Base-by-base conservation (phyloP, 371 early-diverging fungal species). In the Rhizopus delemar region DNA sequence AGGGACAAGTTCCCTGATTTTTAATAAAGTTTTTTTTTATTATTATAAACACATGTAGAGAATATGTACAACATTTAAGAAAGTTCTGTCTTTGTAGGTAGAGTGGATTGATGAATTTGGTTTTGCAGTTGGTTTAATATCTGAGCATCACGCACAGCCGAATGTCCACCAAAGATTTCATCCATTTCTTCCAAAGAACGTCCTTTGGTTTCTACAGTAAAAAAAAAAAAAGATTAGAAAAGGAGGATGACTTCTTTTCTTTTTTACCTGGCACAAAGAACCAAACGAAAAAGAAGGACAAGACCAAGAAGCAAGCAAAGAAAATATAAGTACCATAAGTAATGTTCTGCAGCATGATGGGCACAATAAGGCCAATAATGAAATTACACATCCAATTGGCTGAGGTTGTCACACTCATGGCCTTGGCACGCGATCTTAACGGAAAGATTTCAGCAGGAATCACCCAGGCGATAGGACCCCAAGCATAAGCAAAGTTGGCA, bases 381-480 rank as follows among this genome's bases (percentile, higher is more conserved):
- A 87, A 87, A 79, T 92, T 94, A 74, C 79, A 83, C 61, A 84
- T 75, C 94, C 94, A 96, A 84, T 96, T 95, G 66, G 92, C 77
- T 13, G 93, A 86, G n/a, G 95, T 94, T 39, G 92, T 86, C 16
- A 93, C 64, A 51, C 89, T 90, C 68, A 90, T 88, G 41, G 87
- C 95, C 76, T 93, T 93, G 61, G 90, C 85, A 56, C 89, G 86
- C 51, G 84, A 67, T 43, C 86, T 81, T 49, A 85, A 74, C 6
- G 92, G 90, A 77, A 85, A 91, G 57, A 92, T 91, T 68, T 95
- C 96, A 29, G 93, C 83, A 50, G 93, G 93, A 75, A 92, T 89
- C 60, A 91, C 89, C 96, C 96, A 96, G 38, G 88, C 91, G 53
- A 90, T 80, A 15, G 92, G 92, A 46, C 73, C 73, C 73, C 73